phyloP scores from a whole-genome alignment of 1,284 basidiomycete species.

The Fomitopsis schrenkii region DNA sequence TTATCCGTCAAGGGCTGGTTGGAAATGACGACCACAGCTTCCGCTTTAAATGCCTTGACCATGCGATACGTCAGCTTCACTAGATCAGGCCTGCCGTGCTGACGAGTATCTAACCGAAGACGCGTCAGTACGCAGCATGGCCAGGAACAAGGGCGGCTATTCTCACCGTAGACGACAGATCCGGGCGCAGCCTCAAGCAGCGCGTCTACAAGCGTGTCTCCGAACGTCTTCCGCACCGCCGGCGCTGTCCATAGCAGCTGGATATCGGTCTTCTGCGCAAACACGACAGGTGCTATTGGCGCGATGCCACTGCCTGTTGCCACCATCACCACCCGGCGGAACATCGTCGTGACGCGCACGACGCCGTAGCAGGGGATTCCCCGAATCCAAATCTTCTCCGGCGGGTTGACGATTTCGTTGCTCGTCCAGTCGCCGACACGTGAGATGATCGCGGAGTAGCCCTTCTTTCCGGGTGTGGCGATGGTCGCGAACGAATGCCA shows the following conservation, averaged over 20 bases:
- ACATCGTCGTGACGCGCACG: constrained; percentile 49
- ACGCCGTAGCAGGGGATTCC: constrained; percentile 53
- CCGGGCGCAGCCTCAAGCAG: constrained; percentile 46
- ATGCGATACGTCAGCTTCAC: constrained; percentile 52
- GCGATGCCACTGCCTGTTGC: constrained; percentile 58
- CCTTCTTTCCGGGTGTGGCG: constrained; percentile 44
- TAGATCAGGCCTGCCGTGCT: constrained; percentile 57
- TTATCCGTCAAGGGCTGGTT: constrained; percentile 55
- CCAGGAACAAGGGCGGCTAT: background rate
- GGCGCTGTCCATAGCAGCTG: constrained; percentile 56
- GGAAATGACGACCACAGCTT: constrained; percentile 57
- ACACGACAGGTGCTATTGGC: constrained; percentile 49
- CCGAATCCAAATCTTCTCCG: constrained; percentile 48
- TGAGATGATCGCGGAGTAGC: constrained; percentile 55
- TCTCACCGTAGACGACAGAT: constrained; percentile 50
- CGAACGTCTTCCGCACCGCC: constrained; percentile 53
- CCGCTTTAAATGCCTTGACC: constrained; percentile 54
- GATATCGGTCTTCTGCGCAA: constrained; percentile 44
- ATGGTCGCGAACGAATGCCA: constrained; percentile 62
- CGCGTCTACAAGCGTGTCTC: constrained; percentile 49
- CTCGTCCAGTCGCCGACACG: constrained; percentile 57
- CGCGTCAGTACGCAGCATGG: background rate
- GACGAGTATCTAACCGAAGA: constrained; percentile 40
- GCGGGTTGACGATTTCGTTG: constrained; percentile 45
- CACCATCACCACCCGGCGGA: constrained; percentile 53